Base-by-base conservation (phyloP, 208 protist species). In the Porcisia hertigi region DNA sequence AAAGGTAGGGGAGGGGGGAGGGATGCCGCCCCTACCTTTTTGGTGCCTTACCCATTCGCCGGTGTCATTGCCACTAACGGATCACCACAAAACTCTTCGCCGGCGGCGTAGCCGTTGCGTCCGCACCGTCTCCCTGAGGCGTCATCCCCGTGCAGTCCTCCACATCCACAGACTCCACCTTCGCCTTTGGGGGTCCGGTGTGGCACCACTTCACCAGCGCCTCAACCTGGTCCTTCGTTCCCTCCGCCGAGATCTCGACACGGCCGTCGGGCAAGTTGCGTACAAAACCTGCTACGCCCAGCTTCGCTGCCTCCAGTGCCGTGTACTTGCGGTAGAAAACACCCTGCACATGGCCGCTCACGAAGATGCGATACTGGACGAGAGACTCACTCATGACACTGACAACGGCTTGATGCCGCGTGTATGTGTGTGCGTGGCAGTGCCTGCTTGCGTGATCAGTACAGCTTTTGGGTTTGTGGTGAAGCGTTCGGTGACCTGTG, bases 321-420 rank as follows among this genome's bases (percentile, higher is more conserved):
- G 95, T 94, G 85, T 97, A 80, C 69, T 97, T 97, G 74, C 93
- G 86, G 52, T 91, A 97, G 73, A 95, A 97, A 2, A 98, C 95
- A 41, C 95, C 93, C 77, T 98, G 95, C 47, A 98, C 95, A 20
- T 85, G 82, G 23, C 95, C 95, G 49, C 71, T 76, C 20, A 98
- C 91, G 45, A 93, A 80, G 20, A 96, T 83, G 76, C 90, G 89
- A 18, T 80, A 86, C 3, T 62, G 69, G 55, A n/a, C 52, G 36
- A 79, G 39, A 4, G 43, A 36, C 20, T 36, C 53, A 20, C 25
- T 49, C 60, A 65, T 76, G 34, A 34, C 43, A 25, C 23, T 18
- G 18, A 5, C 20, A 7, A 58, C 8, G 30, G 53, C 69, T 1
- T 20, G 25, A 16, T 20, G 16, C 8, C 18, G 66, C 54, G 25